These are phyloP conservation scores for Plasmodium coatneyi DNA, from an alignment of 169 alveolate genomes.

Conservation along the genomic window DNA sequence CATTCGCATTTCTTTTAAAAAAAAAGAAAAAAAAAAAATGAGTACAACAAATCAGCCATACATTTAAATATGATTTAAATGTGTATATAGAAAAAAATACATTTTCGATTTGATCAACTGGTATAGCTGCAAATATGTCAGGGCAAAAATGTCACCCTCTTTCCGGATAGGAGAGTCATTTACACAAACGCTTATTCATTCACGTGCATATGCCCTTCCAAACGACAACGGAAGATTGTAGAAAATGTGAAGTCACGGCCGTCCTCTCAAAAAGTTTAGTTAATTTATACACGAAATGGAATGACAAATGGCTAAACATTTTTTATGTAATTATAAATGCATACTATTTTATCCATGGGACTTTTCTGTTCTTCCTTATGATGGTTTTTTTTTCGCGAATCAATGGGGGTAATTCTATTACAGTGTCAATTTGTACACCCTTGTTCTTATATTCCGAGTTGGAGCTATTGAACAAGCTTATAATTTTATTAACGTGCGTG, in stretches of 20 bases:
- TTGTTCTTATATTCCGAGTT: conserved; percentile 46
- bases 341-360: conserved; percentile 74
- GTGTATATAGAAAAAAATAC: neutral
- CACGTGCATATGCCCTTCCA: neutral
- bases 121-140: neutral
- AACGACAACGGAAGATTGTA: neutral
- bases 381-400: conserved; percentile 36
- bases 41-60: neutral
- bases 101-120: neutral
- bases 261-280: neutral
- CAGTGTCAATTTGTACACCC: conserved; percentile 38
- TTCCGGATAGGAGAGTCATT: neutral
- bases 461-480: conserved; percentile 54
- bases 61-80: neutral
- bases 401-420: conserved; percentile 58
- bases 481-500: conserved; percentile 48
- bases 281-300: neutral
- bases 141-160: neutral
- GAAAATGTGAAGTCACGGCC: neutral
- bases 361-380: conserved; percentile 32
- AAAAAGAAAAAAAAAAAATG: neutral
- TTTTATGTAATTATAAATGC: conserved; percentile 7
- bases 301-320: neutral
- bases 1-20: neutral
- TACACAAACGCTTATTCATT: neutral